Percentiles rank a stretch among this genome's conserved stretches.
Evolutionary conservation across 805 yeast genomes (phyloP).

Genomic region (Candida nanaspora): DNA sequence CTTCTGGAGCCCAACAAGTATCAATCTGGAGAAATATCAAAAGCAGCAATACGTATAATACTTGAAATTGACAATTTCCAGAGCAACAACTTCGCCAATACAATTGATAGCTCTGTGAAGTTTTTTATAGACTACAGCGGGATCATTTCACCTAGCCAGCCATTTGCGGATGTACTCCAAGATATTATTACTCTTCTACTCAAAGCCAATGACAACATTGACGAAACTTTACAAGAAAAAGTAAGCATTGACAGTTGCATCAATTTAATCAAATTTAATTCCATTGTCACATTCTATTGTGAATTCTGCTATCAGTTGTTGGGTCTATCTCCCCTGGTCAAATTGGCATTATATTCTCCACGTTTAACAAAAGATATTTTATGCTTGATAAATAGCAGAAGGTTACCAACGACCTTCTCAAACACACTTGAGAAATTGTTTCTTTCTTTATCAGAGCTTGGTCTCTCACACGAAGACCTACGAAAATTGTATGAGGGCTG

Average conservation of each 20-base stretch:
- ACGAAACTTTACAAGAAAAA: no score
- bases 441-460: slow-evolving; percentile 12
- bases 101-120: not conserved
- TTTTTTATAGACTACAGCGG: not conserved
- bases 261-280: no score
- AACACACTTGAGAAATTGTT: slow-evolving; percentile 1
- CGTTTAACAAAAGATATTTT: not conserved
- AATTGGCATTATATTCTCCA: not conserved
- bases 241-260: no score
- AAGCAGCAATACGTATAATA: not conserved
- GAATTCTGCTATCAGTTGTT: not conserved
- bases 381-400: not conserved
- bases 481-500: slow-evolving; percentile 6
- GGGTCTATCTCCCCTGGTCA: not conserved
- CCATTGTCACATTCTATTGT: no score
- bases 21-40: not conserved
- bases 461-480: slow-evolving; percentile 9
- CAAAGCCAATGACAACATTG: no score
- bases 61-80: not conserved
- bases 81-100: not conserved
- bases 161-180: not conserved
- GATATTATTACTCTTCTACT: not conserved
- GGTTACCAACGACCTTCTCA: not conserved
- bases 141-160: not conserved
- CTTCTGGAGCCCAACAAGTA: not conserved